Evolutionary conservation across 495 filamentous ascomycete species (phyloP), one percentile per base, ranked within the genome.

Genomic region (Penicillium paxilli): DNA sequence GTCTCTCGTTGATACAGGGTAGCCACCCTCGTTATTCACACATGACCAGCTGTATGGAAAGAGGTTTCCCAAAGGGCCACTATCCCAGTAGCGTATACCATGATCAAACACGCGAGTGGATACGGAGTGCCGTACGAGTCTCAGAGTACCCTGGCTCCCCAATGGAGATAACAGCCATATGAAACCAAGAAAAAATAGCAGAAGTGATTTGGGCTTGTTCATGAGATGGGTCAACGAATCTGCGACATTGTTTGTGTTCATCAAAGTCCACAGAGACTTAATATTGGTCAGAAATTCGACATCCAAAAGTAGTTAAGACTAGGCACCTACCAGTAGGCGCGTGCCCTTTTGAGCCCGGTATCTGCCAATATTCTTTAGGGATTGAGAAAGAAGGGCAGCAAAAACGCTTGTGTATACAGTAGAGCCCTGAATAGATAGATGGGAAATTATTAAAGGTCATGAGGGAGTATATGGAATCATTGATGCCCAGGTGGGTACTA

Each of bases 51-150:
- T 1, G 21, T 44, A 35, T 6, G 26, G 21, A 28, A 50, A 55
- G 35, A 59, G 42, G 12, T 25, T 30, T 3, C 57, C 57, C 19
- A 59, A n/a, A 2, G 57, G 57, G 35, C 57, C 57, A 46, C 46
- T 59, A 40, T 59, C 57, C 57, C 46, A 59, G 25, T 59, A 59
- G 4, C 57, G 47, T 4, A 55, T 11, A 30, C 47, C 51, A 17
- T 22, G 41, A 21, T 19, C 5, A 19, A 5, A 5, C 5, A 5
- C 22, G 5, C 5, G 5, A 22, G 9, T 22, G 19, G 20, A 20
- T 5, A 20, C 12, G 17, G 41, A 44, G 2, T 5, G 41, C 3
- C 22, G 20, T 19, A 44, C 17, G 12, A 44, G 41, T 12, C 41
- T 44, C 20, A 44, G 41, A 21, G n/a, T 19, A 5, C 41, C 22